Percentiles rank a stretch among this genome's conserved stretches.
These are phyloP conservation scores for Hypholoma fasciculare DNA, from an alignment of 768 basidiomycete genomes.

Conservation along the genomic window DNA sequence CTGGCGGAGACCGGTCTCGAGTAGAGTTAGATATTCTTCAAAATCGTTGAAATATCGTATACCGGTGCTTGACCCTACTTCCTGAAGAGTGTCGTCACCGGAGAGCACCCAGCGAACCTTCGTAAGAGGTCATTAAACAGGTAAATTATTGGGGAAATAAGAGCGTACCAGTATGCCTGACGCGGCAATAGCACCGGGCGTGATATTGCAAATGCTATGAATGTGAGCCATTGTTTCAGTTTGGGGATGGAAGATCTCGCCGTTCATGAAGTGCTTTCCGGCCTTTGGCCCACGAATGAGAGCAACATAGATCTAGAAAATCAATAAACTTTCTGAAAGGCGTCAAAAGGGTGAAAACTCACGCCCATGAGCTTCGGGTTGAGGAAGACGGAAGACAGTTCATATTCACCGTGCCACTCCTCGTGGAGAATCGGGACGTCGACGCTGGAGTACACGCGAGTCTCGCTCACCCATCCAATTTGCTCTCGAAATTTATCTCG, in stretches of 20 bases:
- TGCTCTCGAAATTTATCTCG: conserved; percentile 13
- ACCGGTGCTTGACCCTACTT: conserved; percentile 13
- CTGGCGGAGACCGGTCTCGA: conserved; percentile 9
- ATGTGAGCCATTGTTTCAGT: conserved; percentile 16
- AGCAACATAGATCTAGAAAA: conserved; percentile 11
- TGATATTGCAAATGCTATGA: conserved; percentile 15
- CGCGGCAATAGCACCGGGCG: conserved; percentile 17
- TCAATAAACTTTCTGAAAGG: not conserved
- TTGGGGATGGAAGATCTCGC: conserved; percentile 6
- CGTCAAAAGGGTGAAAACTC: conserved; percentile 1
- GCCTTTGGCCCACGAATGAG: conserved; percentile 18
- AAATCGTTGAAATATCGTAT: conserved; percentile 13
- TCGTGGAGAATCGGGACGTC: conserved; percentile 18
- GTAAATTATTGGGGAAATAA: not conserved
- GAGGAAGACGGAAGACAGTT: conserved; percentile 10
- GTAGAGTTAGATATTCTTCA: conserved; percentile 15
- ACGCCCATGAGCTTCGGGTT: conserved; percentile 16
- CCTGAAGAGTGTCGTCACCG: conserved; percentile 12
- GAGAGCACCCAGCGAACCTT: conserved; percentile 18
- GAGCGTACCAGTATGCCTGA: conserved; percentile 10
- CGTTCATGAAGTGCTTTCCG: conserved; percentile 13
- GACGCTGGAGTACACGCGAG: conserved; percentile 14
- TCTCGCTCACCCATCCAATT: conserved; percentile 17
- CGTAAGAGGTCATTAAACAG: not conserved
- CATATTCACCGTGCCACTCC: conserved; percentile 9